Conservation (phyloP, 805 yeast genomes). For the Candida hungchunana region DNA sequence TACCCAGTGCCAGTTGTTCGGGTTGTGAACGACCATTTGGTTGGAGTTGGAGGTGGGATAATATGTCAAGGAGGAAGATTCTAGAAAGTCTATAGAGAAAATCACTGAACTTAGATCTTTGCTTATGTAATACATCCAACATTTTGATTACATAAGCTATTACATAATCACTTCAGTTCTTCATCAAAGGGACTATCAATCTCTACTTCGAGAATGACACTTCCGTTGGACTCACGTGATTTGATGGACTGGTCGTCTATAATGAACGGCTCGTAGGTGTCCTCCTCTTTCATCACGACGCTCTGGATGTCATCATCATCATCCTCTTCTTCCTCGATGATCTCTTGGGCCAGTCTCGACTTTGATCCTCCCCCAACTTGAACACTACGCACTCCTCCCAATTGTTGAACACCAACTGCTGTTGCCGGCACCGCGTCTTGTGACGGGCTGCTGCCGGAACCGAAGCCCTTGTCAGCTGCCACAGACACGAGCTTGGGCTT, state of each 20-base stretch:
- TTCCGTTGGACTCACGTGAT: constrained; percentile 18
- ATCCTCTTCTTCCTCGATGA: constrained; percentile 18
- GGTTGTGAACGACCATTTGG: constrained; percentile 63
- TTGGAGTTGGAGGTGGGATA: background rate
- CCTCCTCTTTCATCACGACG: constrained; percentile 7
- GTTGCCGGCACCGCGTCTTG: constrained; percentile 22
- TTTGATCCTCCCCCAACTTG: constrained; percentile 16
- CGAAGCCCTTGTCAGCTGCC: background rate
- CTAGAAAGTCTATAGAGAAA: too few species aligned
- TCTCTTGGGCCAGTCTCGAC: constrained; percentile 11
- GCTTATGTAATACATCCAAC: background rate
- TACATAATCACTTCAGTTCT: background rate
- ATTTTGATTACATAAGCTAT: background rate
- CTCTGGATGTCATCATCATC: constrained; percentile 10
- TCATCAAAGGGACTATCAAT: constrained; percentile 24
- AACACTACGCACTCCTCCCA: constrained; percentile 25
- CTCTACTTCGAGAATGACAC: constrained; percentile 26
- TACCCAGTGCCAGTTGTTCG: constrained; percentile 77
- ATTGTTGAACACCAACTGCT: constrained; percentile 22
- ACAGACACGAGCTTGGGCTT: constrained; percentile 67
- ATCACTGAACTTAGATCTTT: too few species aligned
- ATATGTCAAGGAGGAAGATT: too few species aligned
- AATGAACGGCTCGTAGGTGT: constrained; percentile 25
- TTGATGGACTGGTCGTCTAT: constrained; percentile 19
- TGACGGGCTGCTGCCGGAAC: background rate